Percentiles rank a stretch among this genome's conserved stretches.
Evolutionary conservation across 768 basidiomycete genomes (phyloP).

Genomic region (Lactarius akahatsu): DNA sequence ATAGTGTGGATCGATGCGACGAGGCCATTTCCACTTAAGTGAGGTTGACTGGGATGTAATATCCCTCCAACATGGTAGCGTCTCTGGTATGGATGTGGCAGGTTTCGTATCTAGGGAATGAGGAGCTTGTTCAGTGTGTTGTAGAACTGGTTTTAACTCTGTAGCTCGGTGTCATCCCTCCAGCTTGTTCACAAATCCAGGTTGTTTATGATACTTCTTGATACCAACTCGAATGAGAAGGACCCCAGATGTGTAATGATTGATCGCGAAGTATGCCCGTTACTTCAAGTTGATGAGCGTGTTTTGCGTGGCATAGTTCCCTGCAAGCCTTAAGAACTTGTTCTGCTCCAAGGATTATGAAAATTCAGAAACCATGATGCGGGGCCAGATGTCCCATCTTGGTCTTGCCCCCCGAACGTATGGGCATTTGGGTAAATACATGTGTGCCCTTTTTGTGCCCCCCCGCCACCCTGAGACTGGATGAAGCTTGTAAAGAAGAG

Average conservation of each 20-base stretch:
- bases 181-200: too few species aligned
- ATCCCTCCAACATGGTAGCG: slow-evolving; percentile 18
- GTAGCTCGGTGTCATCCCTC: neutral
- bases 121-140: neutral
- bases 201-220: neutral
- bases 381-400: too few species aligned
- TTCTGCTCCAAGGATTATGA: too few species aligned
- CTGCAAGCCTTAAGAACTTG: too few species aligned
- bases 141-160: neutral
- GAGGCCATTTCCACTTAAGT: slow-evolving; percentile 33
- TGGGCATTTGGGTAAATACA: too few species aligned
- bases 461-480: too few species aligned
- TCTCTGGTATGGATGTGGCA: neutral
- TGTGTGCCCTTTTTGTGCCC: too few species aligned
- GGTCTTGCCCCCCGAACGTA: too few species aligned
- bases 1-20: slow-evolving; percentile 31
- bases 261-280: neutral
- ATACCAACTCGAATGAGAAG: slow-evolving; percentile 9
- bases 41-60: slow-evolving; percentile 26
- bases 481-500: too few species aligned
- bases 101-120: neutral
- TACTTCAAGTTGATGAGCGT: neutral
- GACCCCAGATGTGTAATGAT: neutral
- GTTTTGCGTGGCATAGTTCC: too few species aligned
- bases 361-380: too few species aligned